Percentiles rank a stretch among this genome's conserved stretches.
These are phyloP conservation scores for Bacterosira constricta DNA, from an alignment of 108 stramenopile species.

Conservation along the genomic window DNA sequence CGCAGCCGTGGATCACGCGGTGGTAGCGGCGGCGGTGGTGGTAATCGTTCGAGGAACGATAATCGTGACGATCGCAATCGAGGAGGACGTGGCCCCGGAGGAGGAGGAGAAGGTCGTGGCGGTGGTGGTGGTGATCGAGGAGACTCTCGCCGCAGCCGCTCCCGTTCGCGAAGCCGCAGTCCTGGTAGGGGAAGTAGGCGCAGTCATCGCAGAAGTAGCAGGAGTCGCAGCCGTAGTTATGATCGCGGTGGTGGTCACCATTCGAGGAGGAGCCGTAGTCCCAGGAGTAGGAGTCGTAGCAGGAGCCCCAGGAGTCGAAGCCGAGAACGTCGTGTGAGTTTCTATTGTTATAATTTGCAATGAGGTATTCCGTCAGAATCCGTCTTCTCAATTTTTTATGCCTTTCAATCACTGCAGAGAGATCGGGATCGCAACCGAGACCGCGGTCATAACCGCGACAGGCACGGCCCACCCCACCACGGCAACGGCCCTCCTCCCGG, in stretches of 20 bases:
- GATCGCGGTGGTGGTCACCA: slow-evolving; percentile 17
- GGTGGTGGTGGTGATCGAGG: slow-evolving; percentile 15
- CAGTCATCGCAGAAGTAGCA: slow-evolving; percentile 1
- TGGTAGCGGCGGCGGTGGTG: slow-evolving; percentile 4
- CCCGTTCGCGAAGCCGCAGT: slow-evolving; percentile 3
- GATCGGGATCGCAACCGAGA: slow-evolving; percentile 39
- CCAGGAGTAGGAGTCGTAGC: slow-evolving; percentile 29
- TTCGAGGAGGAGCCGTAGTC: slow-evolving; percentile 6
- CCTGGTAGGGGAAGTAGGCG: slow-evolving; percentile 16
- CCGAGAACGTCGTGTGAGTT: slow-evolving; percentile 15
- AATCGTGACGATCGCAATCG: neutral
- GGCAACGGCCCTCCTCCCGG: slow-evolving; percentile 44
- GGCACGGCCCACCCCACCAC: slow-evolving; percentile 17
- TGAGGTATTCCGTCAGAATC: neutral
- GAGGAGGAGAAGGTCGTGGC: neutral
- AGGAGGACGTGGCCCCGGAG: neutral
- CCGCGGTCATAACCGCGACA: slow-evolving; percentile 25
- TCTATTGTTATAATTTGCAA: neutral
- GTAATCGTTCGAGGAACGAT: neutral
- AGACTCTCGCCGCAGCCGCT: slow-evolving; percentile 7
- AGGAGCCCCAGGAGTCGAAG: slow-evolving; percentile 8
- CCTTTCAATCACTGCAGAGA: slow-evolving; percentile 5
- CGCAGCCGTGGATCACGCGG: slow-evolving; percentile 17
- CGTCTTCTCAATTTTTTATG: neutral
- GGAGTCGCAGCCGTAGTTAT: slow-evolving; percentile 25